Conservation (phyloP, 139 green algal genomes). For the Closterium sp. region DNA sequence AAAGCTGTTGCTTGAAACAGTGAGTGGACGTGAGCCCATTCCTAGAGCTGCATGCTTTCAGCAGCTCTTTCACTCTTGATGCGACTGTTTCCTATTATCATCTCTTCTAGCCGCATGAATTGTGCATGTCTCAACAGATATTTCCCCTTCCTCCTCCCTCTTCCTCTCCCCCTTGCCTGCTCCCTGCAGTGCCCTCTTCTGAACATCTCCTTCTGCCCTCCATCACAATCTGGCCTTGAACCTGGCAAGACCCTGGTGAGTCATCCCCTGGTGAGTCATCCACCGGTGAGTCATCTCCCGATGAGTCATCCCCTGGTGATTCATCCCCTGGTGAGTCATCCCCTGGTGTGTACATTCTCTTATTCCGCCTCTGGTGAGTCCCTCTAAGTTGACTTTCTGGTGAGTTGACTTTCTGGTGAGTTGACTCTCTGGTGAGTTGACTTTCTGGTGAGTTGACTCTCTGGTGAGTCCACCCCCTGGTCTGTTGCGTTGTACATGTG, state of each 20-base stretch:
- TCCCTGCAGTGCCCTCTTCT: conserved; percentile 57
- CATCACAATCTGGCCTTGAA: conserved; percentile 52
- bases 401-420: too few species aligned
- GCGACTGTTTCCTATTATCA: background rate
- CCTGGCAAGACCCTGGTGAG: conserved; percentile 13
- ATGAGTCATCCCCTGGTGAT: too few species aligned
- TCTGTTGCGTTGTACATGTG: too few species aligned
- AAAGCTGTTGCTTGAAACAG: background rate
- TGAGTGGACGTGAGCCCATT: background rate
- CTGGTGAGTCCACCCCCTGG: too few species aligned
- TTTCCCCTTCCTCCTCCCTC: background rate
- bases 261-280: too few species aligned
- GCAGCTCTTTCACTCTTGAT: background rate
- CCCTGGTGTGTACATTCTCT: too few species aligned
- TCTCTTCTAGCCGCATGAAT: background rate
- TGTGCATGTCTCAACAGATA: background rate
- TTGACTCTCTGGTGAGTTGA: too few species aligned
- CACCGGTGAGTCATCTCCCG: too few species aligned
- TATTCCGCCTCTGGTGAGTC: too few species aligned
- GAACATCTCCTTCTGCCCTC: conserved; percentile 66
- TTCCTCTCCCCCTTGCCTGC: background rate
- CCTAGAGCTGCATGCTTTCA: background rate
- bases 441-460: too few species aligned
- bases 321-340: too few species aligned
- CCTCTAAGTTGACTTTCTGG: too few species aligned